phyloP scores from a whole-genome alignment of 208 protist species.

The Wallacemonas sp. region DNA sequence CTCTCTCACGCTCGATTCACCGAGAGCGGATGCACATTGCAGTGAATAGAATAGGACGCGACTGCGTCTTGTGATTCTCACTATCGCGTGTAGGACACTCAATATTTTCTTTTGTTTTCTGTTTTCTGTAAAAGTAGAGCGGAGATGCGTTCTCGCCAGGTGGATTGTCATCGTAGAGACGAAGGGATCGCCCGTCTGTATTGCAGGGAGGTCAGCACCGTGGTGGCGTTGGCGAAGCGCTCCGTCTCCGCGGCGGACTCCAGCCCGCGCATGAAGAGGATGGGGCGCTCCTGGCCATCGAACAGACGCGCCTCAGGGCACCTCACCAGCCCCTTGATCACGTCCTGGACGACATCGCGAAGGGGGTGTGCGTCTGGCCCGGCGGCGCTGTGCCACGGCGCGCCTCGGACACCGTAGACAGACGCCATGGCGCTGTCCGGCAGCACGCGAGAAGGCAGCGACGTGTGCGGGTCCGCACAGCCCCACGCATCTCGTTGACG shows the following conservation, averaged over 20 bases:
- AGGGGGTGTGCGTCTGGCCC: neutral
- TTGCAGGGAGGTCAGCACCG: conserved; percentile 50
- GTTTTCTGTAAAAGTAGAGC: too few species aligned
- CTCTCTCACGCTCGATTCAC: too few species aligned
- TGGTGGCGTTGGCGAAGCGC: conserved; percentile 29
- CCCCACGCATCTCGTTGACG: too few species aligned
- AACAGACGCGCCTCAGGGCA: conserved; percentile 34
- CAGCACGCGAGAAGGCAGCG: too few species aligned
- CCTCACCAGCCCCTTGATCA: conserved; percentile 1
- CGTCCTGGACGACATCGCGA: neutral
- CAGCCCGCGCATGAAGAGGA: conserved; percentile 47
- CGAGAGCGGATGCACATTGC: too few species aligned
- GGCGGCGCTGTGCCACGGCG: neutral
- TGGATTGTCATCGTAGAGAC: too few species aligned
- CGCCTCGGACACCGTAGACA: neutral
- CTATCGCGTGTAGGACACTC: too few species aligned
- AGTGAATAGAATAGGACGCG: too few species aligned
- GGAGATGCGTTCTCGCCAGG: too few species aligned
- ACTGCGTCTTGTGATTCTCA: too few species aligned
- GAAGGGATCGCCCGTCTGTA: conserved; percentile 36
- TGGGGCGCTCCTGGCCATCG: conserved; percentile 46
- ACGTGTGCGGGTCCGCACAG: too few species aligned
- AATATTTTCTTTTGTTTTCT: too few species aligned
- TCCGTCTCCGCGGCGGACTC: conserved; percentile 52
- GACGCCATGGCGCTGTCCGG: neutral